Percentiles rank a stretch among this genome's conserved stretches.
These are phyloP conservation scores for Stagonosporopsis rhizophila DNA, from an alignment of 2,329 filamentous ascomycete species.

Conservation along the genomic window DNA sequence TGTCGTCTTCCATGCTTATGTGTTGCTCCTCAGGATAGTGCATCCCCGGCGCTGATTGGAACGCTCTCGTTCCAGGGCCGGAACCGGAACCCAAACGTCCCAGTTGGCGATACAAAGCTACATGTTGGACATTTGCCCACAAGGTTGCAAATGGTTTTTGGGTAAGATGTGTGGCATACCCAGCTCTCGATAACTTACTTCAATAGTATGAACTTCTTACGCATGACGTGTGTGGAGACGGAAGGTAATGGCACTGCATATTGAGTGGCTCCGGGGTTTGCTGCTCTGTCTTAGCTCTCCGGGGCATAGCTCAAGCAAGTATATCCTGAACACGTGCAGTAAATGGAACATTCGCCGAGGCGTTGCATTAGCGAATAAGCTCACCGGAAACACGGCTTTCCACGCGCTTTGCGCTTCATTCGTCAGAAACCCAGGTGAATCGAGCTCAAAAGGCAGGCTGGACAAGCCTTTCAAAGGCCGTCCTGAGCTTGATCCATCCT, in stretches of 20 bases:
- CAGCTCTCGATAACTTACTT: neutral
- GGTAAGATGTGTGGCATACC: neutral
- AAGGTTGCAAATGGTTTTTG: neutral
- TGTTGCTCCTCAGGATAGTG: no score
- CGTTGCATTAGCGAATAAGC: no score
- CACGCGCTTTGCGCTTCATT: no score
- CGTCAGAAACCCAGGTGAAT: no score
- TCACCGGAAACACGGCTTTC: no score
- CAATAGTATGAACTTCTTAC: neutral
- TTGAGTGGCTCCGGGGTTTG: neutral
- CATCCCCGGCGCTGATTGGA: no score
- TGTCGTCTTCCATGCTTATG: no score
- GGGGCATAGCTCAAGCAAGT: neutral
- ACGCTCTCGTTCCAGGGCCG: neutral
- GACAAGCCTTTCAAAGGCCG: neutral
- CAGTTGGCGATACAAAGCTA: neutral
- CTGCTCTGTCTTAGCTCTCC: neutral
- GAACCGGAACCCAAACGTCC: neutral
- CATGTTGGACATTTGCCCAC: neutral
- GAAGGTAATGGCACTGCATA: neutral
- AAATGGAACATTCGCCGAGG: neutral
- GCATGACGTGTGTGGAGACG: neutral
- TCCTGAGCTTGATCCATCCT: constrained; percentile 52
- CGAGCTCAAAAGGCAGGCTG: neutral
- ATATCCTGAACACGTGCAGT: neutral